Evolutionary conservation across 345 rosid species (phyloP), one percentile per base, ranked within the genome.

Genomic region (Salix arbutifolia): DNA sequence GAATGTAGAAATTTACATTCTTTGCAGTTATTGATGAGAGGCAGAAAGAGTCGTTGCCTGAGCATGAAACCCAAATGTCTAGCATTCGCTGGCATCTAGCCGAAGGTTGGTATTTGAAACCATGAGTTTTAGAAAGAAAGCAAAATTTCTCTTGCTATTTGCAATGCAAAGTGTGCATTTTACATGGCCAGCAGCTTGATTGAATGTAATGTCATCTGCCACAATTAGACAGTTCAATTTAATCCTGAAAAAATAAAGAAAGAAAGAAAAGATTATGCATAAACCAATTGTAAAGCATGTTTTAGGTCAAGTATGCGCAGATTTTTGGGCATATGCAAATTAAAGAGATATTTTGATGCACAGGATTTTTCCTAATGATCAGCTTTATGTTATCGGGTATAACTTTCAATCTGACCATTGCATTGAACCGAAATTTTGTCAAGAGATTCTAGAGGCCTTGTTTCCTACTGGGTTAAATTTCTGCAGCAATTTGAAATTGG

Each of bases 51-150:
- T 82, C 91, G 0, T 79, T 90, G 75, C 90, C 92, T 0, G 97
- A 89, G 88, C 94, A 89, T 75, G 98, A 93, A 87, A 88, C 91
- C 53, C 96, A 84, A 80, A 78, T 93, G 70, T 87, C 98, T 74
- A 93, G 89, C 77, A 85, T 95, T 74, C 89, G 98, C 26, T 95
- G 96, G 96, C 99, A 93, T 89, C 90, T 95, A 64, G 85, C 96
- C 19, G 81, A 91, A 93, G 96, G 97, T 91, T 66, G 30, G 82
- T 74, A 44, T 56, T 33, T 65, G 28, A 56, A 61, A 38, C 42
- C 25, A 21, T 48, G 18, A 13, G 58, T 72, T 70, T 65, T 3
- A 12, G n/a, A 21, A 6, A 48, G 40, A 67, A 42, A 44, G 42
- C 18, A 13, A 65, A 35, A 18, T 37, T 18, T 70, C 78, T n/a